Conservation (phyloP, 371 early-diverging fungal species). For the Lichtheimia hyalospora region DNA sequence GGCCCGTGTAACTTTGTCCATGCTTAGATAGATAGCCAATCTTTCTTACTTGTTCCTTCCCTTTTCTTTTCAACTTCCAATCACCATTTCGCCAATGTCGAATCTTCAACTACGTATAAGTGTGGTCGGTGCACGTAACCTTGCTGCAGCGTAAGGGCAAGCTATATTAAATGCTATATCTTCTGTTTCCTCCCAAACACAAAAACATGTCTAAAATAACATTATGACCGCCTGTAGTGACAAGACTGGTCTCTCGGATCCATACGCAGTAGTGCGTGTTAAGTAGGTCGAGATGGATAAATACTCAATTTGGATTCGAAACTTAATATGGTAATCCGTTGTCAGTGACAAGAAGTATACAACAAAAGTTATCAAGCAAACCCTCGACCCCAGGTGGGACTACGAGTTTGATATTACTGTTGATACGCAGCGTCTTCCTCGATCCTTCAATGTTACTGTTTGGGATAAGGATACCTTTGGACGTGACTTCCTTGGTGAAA, state of each 20-base stretch:
- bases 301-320: not conserved
- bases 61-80: slow-evolving; percentile 5
- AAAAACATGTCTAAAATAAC: too few species aligned
- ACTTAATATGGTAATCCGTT: not conserved
- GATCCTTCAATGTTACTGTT: slow-evolving; percentile 48
- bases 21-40: slow-evolving; percentile 6
- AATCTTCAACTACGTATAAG: slow-evolving; percentile 28
- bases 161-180: not conserved
- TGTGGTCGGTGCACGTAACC: slow-evolving; percentile 23
- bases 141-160: slow-evolving; percentile 34
- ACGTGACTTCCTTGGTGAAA: slow-evolving; percentile 64
- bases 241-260: slow-evolving; percentile 64
- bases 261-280: slow-evolving; percentile 53
- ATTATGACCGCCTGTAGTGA: slow-evolving; percentile 26
- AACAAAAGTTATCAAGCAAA: slow-evolving; percentile 68
- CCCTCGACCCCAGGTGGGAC: slow-evolving; percentile 78
- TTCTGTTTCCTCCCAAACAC: not conserved
- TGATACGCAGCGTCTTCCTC: slow-evolving; percentile 42
- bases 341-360: slow-evolving; percentile 64
- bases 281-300: slow-evolving; percentile 21
- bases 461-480: slow-evolving; percentile 65
- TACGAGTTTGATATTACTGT: slow-evolving; percentile 65
- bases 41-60: slow-evolving; percentile 1
- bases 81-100: slow-evolving; percentile 18
- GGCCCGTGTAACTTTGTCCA: slow-evolving; percentile 6